Percentiles rank a stretch among this genome's conserved stretches.
These are phyloP conservation scores for Exidia glandulosa DNA, from an alignment of 768 basidiomycete species.

Conservation along the genomic window DNA sequence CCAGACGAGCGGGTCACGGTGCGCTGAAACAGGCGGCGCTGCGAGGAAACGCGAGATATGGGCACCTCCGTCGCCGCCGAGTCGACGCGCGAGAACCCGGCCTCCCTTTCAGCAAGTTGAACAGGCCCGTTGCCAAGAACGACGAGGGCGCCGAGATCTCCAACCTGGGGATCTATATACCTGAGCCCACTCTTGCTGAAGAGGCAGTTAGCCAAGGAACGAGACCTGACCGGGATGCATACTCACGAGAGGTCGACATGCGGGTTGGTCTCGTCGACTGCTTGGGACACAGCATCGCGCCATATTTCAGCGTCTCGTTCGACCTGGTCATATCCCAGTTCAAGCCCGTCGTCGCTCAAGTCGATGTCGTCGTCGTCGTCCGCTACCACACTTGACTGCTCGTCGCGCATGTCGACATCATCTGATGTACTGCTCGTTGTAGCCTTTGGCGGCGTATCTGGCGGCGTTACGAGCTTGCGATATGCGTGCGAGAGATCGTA, in stretches of 20 bases:
- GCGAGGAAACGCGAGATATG: not conserved
- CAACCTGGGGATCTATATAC: not conserved
- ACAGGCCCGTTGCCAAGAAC: not conserved
- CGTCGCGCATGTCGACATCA: not conserved
- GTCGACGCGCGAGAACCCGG: not conserved
- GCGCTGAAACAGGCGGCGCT: not conserved
- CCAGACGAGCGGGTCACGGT: not conserved
- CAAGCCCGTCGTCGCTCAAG: not conserved
- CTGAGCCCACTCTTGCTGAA: not conserved
- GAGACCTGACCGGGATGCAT: not conserved
- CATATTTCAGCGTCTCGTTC: not conserved
- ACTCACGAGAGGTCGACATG: not conserved
- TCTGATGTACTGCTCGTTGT: no score
- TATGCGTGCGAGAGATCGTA: not conserved
- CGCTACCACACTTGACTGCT: not conserved
- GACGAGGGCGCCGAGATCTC: not conserved
- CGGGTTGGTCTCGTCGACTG: not conserved
- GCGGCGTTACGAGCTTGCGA: not conserved
- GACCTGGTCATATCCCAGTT: not conserved
- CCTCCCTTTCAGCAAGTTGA: not conserved
- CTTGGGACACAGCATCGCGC: not conserved
- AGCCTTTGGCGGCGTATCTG: not conserved
- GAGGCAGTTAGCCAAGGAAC: not conserved
- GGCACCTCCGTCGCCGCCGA: not conserved
- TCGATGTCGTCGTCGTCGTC: not conserved